Evolutionary conservation across 768 basidiomycete species (phyloP).

Genomic region (Lactarius evosmus): DNA sequence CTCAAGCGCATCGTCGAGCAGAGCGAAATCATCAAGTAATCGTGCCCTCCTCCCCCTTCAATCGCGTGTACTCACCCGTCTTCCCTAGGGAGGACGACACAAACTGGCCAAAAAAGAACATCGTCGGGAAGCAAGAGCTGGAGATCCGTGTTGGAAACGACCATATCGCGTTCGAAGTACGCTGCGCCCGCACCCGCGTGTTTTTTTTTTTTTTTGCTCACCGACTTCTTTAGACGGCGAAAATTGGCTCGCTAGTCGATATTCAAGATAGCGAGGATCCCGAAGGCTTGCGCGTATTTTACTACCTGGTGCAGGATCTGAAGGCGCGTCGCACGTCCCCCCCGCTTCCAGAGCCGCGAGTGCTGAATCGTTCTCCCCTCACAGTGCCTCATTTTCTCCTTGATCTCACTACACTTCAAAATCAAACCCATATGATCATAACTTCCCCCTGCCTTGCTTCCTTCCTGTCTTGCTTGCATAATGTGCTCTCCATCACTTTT

Average conservation of each 20-base stretch:
- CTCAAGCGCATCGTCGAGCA: constrained; percentile 90
- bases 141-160: constrained; percentile 93
- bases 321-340: constrained; percentile 52
- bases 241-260: constrained; percentile 95
- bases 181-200: constrained; percentile 24
- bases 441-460: too few relatives aligned
- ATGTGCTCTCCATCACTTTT: constrained; percentile 3
- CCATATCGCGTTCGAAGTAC: constrained; percentile 94
- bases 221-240: constrained; percentile 72
- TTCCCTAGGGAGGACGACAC: constrained; percentile 87
- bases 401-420: constrained; percentile 99
- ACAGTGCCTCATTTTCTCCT: constrained; percentile 95
- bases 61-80: not conserved
- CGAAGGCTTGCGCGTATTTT: constrained; percentile 95
- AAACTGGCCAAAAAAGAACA: constrained; percentile 99
- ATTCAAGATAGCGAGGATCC: constrained; percentile 97
- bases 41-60: not conserved
- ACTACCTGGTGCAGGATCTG: constrained; percentile 97
- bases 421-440: constrained; percentile 88
- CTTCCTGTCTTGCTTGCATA: not conserved
- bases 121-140: constrained; percentile 96
- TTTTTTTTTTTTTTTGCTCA: not conserved
- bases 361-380: constrained; percentile 2
- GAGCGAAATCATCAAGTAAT: constrained; percentile 90
- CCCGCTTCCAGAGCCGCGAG: not conserved